Conservation (phyloP, 495 filamentous ascomycete species). For the Aspergillus conjunctus region DNA sequence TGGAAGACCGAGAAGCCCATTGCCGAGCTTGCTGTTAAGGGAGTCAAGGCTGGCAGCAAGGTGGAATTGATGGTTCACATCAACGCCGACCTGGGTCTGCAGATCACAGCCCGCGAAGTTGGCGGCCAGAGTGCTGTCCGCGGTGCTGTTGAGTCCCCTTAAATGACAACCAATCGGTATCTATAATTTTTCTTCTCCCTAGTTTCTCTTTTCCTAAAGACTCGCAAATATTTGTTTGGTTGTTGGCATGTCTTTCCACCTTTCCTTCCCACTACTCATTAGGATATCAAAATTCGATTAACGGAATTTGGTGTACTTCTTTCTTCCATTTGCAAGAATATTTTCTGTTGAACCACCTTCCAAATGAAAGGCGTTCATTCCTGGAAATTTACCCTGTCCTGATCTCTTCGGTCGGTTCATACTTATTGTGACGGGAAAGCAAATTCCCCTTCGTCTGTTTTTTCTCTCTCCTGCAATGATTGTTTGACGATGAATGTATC, state of each 20-base stretch:
- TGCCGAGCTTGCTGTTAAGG: conserved; percentile 82
- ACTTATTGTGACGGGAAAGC: neutral
- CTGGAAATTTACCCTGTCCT: no score
- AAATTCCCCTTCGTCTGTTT: neutral
- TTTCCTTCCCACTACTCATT: conserved; percentile 10
- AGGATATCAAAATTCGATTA: conserved; percentile 14
- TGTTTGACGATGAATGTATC: conserved; percentile 33
- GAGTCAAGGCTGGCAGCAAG: conserved; percentile 83
- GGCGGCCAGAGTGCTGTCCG: conserved; percentile 84
- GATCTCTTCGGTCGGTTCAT: neutral
- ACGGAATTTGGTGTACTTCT: conserved; percentile 1
- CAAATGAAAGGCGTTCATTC: no score
- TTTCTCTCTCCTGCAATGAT: conserved; percentile 21
- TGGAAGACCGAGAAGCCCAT: conserved; percentile 86
- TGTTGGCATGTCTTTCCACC: conserved; percentile 13
- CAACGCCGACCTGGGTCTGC: conserved; percentile 71
- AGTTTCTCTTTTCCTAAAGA: conserved; percentile 23
- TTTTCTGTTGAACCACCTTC: neutral
- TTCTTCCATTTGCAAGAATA: neutral
- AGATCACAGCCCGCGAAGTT: conserved; percentile 79
- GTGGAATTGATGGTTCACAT: conserved; percentile 93
- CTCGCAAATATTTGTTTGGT: conserved; percentile 11
- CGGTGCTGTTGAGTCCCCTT: conserved; percentile 60
- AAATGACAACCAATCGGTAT: conserved; percentile 12
- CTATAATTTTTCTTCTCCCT: conserved; percentile 21